Base-by-base conservation (phyloP, 495 filamentous ascomycete genomes). In the Lophiostoma macrostomum region DNA sequence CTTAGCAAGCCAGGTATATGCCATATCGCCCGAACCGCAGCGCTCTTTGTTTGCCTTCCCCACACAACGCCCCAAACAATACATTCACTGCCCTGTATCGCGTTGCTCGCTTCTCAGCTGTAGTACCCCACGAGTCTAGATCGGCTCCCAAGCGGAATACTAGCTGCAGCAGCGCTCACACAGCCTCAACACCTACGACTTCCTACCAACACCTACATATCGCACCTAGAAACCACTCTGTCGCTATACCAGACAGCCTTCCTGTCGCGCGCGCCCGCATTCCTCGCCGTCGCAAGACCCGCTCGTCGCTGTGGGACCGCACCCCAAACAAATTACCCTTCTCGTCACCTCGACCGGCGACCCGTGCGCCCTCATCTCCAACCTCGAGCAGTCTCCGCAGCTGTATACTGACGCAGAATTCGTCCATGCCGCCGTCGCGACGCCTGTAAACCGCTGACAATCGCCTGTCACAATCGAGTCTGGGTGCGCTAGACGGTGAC, bases 251-350 rank as follows among this genome's bases (percentile, higher is more conserved):
- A n/a, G n/a, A n/a, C n/a, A n/a, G n/a, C n/a, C n/a, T n/a, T n/a
- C n/a, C n/a, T n/a, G n/a, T n/a, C n/a, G n/a, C 18, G 16, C 11
- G 5, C 12, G 29, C 12, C 4, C 19, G 16, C 50, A 44, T 42
- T 40, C 38, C 40, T 36, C 16, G 23, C n/a, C 25, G n/a, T 16
- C 42, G 13, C 27, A 16, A 23, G n/a, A 13, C 25, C 28, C 14
- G 25, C 8, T 22, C 30, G n/a, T 47, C 27, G 3, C 28, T 25
- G 35, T 39, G 42, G 32, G 22, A 47, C 43, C 12, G 32, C 22
- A 13, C 36, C 14, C 53, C 27, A 56, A 56, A 56, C 53, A 56
- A n/a, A 56, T 36, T 56, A 19, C 53, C 51, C 8, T 35, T 35
- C 35, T 56, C 44, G 53, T 37, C 25, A 32, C 24, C 27, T 11